Percentiles rank a stretch among this genome's conserved stretches.
phyloP scores from a whole-genome alignment of 352 stramenopile species.

The Pythium rhizo-oryzae region DNA sequence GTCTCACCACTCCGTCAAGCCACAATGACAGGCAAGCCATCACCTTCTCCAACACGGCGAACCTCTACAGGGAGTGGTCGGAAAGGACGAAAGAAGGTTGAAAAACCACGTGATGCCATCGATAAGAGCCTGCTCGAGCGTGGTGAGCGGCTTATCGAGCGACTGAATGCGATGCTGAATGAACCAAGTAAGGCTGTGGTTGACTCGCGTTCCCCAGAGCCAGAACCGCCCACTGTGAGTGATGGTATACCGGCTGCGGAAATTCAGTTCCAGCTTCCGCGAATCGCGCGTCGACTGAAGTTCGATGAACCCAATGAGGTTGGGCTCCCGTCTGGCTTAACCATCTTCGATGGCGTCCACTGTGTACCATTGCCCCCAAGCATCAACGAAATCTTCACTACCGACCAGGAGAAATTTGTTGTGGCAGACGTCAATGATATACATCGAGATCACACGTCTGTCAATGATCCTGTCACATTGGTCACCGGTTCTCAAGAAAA shows the following conservation, averaged over 20 bases:
- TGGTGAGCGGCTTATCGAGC: slow-evolving; percentile 39
- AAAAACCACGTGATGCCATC: slow-evolving; percentile 23
- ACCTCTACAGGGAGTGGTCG: slow-evolving; percentile 13
- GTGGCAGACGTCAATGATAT: neutral
- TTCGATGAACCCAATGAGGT: slow-evolving; percentile 35
- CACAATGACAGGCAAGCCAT: slow-evolving; percentile 27
- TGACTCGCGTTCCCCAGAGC: slow-evolving; percentile 31
- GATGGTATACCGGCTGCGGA: slow-evolving; percentile 15
- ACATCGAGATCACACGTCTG: neutral
- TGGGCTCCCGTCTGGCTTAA: neutral
- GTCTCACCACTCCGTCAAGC: slow-evolving; percentile 21
- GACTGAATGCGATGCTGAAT: slow-evolving; percentile 38
- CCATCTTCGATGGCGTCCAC: slow-evolving; percentile 6
- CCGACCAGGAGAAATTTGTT: neutral
- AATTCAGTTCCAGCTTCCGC: slow-evolving; percentile 22
- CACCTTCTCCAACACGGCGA: slow-evolving; percentile 19
- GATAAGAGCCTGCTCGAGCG: slow-evolving; percentile 30
- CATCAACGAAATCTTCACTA: slow-evolving; percentile 1
- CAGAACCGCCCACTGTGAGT: slow-evolving; percentile 18
- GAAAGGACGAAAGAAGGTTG: slow-evolving; percentile 19
- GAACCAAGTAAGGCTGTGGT: slow-evolving; percentile 23
- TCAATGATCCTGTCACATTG: no score
- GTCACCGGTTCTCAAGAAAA: neutral
- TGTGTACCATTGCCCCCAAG: slow-evolving; percentile 36
- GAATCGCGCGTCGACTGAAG: slow-evolving; percentile 50